A percentile compares a stretch with the other conserved stretches of the same genome.
Evolutionary conservation across 345 rosid genomes (phyloP).

Genomic region (Acer campestre): DNA sequence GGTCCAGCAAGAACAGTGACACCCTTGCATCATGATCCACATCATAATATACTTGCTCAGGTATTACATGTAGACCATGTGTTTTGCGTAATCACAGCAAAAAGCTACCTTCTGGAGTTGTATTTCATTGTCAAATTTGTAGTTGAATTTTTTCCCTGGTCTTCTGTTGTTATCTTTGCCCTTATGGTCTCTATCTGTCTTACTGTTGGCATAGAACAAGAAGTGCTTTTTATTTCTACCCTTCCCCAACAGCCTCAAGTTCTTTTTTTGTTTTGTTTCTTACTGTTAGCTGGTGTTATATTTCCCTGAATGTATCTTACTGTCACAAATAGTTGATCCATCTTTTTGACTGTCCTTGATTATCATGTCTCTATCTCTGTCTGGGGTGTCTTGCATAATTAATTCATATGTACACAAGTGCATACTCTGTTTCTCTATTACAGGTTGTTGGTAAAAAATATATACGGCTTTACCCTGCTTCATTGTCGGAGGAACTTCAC

Average conservation of each 20-base stretch:
- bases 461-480: slow-evolving; percentile 77
- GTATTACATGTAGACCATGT: slow-evolving; percentile 32
- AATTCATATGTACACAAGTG: neutral
- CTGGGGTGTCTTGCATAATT: neutral
- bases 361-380: neutral
- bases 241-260: neutral
- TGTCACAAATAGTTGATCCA: neutral
- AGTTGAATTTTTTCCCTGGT: neutral
- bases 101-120: neutral
- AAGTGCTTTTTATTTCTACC: neutral
- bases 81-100: neutral
- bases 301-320: neutral
- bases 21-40: slow-evolving; percentile 98
- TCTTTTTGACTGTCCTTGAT: neutral
- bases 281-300: neutral
- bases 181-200: neutral
- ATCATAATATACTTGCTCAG: slow-evolving; percentile 96
- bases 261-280: neutral
- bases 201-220: neutral
- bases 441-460: slow-evolving; percentile 97
- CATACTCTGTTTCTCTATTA: slow-evolving; percentile 15
- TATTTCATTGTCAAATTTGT: neutral
- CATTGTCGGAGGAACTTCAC: slow-evolving; percentile 73
- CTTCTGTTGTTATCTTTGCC: neutral
- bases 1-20: slow-evolving; percentile 97